Conservation (phyloP, 768 basidiomycete species). For the Punctularia strigosozonata region DNA sequence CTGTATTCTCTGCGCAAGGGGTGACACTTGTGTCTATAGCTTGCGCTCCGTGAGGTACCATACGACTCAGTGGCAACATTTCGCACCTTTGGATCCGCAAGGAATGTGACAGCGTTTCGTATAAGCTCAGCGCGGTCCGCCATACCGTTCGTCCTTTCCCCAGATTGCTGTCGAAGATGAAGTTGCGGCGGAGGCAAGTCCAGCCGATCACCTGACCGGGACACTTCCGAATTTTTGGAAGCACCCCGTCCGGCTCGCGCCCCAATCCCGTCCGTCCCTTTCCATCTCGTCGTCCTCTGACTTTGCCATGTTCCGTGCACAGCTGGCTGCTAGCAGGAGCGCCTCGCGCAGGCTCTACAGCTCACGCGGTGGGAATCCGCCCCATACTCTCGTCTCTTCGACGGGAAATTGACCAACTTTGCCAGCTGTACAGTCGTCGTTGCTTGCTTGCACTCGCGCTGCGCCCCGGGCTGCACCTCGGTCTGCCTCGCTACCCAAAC, state of each 20-base stretch:
- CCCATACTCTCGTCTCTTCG: background rate
- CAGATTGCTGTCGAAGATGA: no score
- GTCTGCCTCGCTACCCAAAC: background rate
- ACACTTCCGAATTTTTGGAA: background rate
- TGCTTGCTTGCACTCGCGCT: slow-evolving; percentile 13
- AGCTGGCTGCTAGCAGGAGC: slow-evolving; percentile 37
- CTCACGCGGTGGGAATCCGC: slow-evolving; percentile 27
- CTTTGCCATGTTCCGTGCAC: slow-evolving; percentile 31
- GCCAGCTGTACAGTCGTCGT: slow-evolving; percentile 10
- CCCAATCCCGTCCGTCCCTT: background rate
- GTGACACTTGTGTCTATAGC: slow-evolving; percentile 58
- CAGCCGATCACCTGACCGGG: background rate
- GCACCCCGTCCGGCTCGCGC: background rate
- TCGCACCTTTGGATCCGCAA: slow-evolving; percentile 71
- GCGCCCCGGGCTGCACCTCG: background rate
- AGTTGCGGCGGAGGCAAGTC: no score
- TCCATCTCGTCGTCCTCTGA: slow-evolving; percentile 1
- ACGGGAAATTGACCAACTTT: background rate
- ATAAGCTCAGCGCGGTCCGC: slow-evolving; percentile 64
- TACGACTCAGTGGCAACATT: background rate
- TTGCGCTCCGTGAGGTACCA: slow-evolving; percentile 4
- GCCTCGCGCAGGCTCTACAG: slow-evolving; percentile 35
- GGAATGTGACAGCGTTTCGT: slow-evolving; percentile 73
- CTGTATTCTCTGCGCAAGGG: slow-evolving; percentile 75
- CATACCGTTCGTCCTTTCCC: slow-evolving; percentile 20